Conservation (phyloP, 495 filamentous ascomycete genomes). For the Daldinia concentrica region DNA sequence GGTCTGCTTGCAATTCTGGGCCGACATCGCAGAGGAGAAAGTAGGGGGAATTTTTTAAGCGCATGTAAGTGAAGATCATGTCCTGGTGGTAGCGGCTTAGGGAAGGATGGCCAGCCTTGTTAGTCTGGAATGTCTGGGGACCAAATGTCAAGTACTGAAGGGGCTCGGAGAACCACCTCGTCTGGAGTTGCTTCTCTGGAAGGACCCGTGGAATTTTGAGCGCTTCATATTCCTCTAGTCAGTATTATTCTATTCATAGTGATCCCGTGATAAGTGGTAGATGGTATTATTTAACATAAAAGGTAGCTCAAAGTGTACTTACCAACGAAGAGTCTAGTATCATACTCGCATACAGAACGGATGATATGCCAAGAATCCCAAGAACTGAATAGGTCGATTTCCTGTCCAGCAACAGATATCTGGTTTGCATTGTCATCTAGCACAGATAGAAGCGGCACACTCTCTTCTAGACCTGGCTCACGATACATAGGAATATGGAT, state of each 20-base stretch:
- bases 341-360: constrained; percentile 86
- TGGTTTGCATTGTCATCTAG: constrained; percentile 44
- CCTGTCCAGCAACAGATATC: constrained; percentile 28
- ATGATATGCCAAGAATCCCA: constrained; percentile 97
- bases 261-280: not conserved
- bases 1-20: constrained; percentile 53
- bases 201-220: constrained; percentile 80
- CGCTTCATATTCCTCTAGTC: constrained; percentile 57
- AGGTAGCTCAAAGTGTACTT: constrained; percentile 52
- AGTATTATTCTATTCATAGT: not conserved
- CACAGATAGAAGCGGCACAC: constrained; percentile 50
- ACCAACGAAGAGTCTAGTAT: constrained; percentile 84
- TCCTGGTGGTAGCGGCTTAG: constrained; percentile 83
- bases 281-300: not conserved
- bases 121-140: constrained; percentile 74
- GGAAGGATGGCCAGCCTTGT: constrained; percentile 81
- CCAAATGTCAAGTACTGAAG: constrained; percentile 80
- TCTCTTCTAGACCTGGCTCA: constrained; percentile 55
- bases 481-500: constrained; percentile 84
- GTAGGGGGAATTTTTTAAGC: constrained; percentile 80
- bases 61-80: constrained; percentile 84
- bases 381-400: constrained; percentile 73
- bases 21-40: constrained; percentile 82
- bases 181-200: constrained; percentile 76
- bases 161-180: constrained; percentile 94